These are phyloP conservation scores for Myxozyma nipponensis DNA, from an alignment of 805 yeast species.

Conservation along the genomic window DNA sequence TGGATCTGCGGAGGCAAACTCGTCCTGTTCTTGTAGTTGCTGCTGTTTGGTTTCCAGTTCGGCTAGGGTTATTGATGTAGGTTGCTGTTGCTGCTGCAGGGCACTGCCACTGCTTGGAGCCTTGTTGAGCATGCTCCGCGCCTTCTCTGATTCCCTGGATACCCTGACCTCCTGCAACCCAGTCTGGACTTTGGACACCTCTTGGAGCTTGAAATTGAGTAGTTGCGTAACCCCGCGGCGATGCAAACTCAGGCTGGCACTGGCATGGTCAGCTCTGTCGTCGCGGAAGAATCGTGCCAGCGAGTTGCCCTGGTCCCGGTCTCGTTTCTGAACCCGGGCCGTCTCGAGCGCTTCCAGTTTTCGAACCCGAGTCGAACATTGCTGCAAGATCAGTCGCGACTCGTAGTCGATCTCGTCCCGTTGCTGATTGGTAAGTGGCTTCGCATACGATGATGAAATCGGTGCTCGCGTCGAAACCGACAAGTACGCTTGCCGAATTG, in stretches of 20 bases:
- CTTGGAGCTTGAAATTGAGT: slow-evolving; percentile 35
- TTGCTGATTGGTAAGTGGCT: slow-evolving; percentile 36
- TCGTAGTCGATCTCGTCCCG: slow-evolving; percentile 42
- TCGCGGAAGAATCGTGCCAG: slow-evolving; percentile 1
- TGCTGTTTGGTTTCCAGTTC: slow-evolving; percentile 3
- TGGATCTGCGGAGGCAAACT: slow-evolving; percentile 2
- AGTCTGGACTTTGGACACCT: slow-evolving; percentile 35
- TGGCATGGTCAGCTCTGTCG: slow-evolving; percentile 1
- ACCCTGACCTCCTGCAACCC: slow-evolving; percentile 38
- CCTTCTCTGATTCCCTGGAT: slow-evolving; percentile 32
- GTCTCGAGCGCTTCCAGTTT: slow-evolving; percentile 33
- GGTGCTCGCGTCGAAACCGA: slow-evolving; percentile 14
- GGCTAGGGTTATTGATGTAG: not conserved
- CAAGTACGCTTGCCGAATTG: slow-evolving; percentile 20
- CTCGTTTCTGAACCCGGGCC: not conserved
- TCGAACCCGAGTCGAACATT: slow-evolving; percentile 33
- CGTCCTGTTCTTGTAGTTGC: not conserved
- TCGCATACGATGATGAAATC: not conserved
- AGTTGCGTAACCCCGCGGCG: slow-evolving; percentile 39
- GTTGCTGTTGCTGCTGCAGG: not conserved
- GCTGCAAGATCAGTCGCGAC: slow-evolving; percentile 37
- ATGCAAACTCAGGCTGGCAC: slow-evolving; percentile 34
- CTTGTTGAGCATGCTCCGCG: slow-evolving; percentile 24
- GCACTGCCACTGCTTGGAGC: not conserved
- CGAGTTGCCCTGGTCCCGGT: not conserved